Evolutionary conservation across 805 yeast genomes (phyloP), one percentile per base, ranked within the genome.

Genomic region (Wickerhamiella shivajii): DNA sequence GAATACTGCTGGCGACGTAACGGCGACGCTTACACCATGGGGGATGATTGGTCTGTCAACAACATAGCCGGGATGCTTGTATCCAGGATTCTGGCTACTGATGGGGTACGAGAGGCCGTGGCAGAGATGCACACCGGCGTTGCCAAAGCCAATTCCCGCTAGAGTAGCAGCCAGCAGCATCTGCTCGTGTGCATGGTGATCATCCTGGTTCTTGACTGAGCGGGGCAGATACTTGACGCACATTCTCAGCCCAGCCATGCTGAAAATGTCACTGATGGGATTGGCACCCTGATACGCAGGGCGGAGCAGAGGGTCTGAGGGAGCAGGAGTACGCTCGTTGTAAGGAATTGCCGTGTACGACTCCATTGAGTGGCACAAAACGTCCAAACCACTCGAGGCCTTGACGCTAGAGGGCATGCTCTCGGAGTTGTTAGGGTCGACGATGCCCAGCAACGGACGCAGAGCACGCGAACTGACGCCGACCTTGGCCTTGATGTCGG

Each of bases 71-170:
- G 49, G 44, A 35, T 57, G 61, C 39, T 45, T 46, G 43, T 57
- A 57, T 6, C 48, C 46, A 29, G 45, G 50, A 43, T 57, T 57
- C 48, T 57, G 58, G 10, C 58, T 52, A 4, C 59, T 52, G 18
- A 57, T 42, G 13, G 62, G 61, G 34, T 57, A 57, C 31, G 65
- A 55, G 33, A 63, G 44, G 39, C 66, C 60, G 44, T 55, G 56
- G 52, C 66, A 53, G 37, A 62, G 44, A 49, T 62, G 59, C 37
- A 61, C 60, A 33, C 66, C 60, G 15, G 66, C 66, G 33, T 61
- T 61, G 27, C 64, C 64, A 43, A 61, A 61, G 16, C 66, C 66
- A 35, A 61, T 55, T 13, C 66, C 66, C 5, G 65, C 66, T 19
- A 61, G 50, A 16, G 64, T 61, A 17, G 65, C 64, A 4, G 64